Evolutionary conservation across 371 early-diverging fungal species (phyloP), one percentile per base, ranked within the genome.

Genomic region (Mucor plumbeus): DNA sequence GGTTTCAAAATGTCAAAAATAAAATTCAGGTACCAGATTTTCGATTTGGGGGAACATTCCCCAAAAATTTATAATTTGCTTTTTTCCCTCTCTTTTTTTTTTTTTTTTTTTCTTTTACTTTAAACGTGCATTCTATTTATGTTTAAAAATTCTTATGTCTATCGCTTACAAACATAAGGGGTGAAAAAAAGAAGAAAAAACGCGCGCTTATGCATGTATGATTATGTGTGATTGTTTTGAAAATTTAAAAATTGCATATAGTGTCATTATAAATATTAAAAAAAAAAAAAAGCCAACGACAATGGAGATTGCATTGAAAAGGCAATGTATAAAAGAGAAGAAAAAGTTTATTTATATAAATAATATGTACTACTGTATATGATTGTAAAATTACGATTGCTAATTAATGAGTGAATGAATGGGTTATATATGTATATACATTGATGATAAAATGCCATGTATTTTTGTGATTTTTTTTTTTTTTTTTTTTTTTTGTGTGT

Each of bases 131-230:
- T 44, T 44, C 0, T 44, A 17, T 44, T 44, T 44, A 44, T 8
- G 5, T 2, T 44, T 44, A 6, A 17, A 44, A 17, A 14, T 43
- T 43, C 43, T 43, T 8, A 44, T 44, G 3, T 3, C n/a, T 17
- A 44, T 17, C 44, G 44, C n/a, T 44, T 7, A 5, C 5, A 15
- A 44, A 44, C 4, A 15, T 17, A 44, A 44, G 7, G 44, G 7
- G 5, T n/a, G 5, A 40, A 44, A 40, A 40, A 40, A 44, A 44
- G 5, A 40, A 44, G 11, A 40, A 40, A 44, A 44, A 44, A n/a
- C 44, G 44, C 44, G 44, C 44, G 44, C 44, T 44, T 15, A 44
- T 44, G 44, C 44, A 44, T 44, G 44, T n/a, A 44, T 44, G 44
- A 44, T 44, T 44, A 44, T 44, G 44, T 44, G 17, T 8, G 44